Base-by-base conservation (phyloP, 2,329 filamentous ascomycete species). In the Calonectria fujianensis region DNA sequence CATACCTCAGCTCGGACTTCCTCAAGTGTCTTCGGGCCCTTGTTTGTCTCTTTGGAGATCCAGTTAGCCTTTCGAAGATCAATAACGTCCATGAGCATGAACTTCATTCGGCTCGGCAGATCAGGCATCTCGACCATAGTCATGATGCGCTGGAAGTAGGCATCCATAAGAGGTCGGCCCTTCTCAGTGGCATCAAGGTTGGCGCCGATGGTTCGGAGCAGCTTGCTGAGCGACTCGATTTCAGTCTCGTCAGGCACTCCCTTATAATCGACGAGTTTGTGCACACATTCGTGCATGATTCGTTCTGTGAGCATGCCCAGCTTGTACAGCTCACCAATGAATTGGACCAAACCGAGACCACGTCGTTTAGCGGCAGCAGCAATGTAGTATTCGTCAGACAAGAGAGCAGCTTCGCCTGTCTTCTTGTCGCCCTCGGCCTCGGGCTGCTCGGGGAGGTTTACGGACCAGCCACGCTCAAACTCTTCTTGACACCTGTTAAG, bases 201-300 rank as follows among this genome's bases (percentile, higher is more conserved):
- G 80, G 88, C 91, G 88, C 97, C 97, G 77, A 99, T 97, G 50
- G 97, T 98, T 79, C 94, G 93, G 75, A 99, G 91, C 77, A 99
- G 90, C 88, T 97, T 98, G 82, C 94, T 96, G 86, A 99, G 92
- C 80, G 95, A 98, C 90, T 99, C 97, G 75, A 99, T 94, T 85
- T 98, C 96, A 69, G 96, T 95, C 87, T 99, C 97, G 81, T 99
- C 97, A 57, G 97, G 97, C 75, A 95, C 89, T 76, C 95, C 96
- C 83, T 96, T 94, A 86, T 97, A 98, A 87, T 99, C 96, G 79
- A 99, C 95, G 77, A 99, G 91, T 87, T 98, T 98, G 88, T 96
- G 94, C 35, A 99, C 96, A 91, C 97, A 99, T 87, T 98, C 95
- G 89, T 99, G 96, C 97, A 99, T 99, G 87, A 99, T 99, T 85